These are phyloP conservation scores for Globisporangium barbulae DNA, from an alignment of 352 stramenopile species.

Conservation along the genomic window DNA sequence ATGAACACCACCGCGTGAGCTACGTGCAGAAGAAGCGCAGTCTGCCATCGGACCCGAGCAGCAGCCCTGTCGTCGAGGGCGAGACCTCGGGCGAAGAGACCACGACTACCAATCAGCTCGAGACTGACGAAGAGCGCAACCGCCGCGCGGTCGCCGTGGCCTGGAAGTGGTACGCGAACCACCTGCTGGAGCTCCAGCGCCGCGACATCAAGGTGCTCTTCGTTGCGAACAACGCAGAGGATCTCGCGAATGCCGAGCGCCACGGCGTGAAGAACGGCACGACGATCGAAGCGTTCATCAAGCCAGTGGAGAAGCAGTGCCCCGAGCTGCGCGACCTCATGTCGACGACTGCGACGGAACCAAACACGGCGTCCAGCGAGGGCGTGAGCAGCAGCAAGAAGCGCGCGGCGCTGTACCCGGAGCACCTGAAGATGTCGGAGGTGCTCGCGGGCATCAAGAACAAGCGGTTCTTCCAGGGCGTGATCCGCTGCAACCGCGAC, in stretches of 20 bases:
- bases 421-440: conserved; percentile 74
- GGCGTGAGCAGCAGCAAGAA: conserved; percentile 41
- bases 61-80: conserved; percentile 13
- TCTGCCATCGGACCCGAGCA: conserved; percentile 21
- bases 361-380: conserved; percentile 20
- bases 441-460: conserved; percentile 85
- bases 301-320: conserved; percentile 37
- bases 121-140: conserved; percentile 81
- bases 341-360: conserved; percentile 30
- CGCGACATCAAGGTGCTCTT: conserved; percentile 49
- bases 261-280: conserved; percentile 45
- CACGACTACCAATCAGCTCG: conserved; percentile 9
- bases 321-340: conserved; percentile 64
- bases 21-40: conserved; percentile 62
- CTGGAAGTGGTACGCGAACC: conserved; percentile 72
- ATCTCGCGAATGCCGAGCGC: conserved; percentile 41
- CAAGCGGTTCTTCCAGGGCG: conserved; percentile 87
- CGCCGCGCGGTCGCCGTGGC: conserved; percentile 79
- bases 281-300: conserved; percentile 62
- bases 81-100: conserved; percentile 29
- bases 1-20: conserved; percentile 88
- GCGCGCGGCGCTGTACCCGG: conserved; percentile 63
- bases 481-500: conserved; percentile 84
- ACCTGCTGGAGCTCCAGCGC: conserved; percentile 53
- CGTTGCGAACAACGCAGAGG: conserved; percentile 61